phyloP scores from a whole-genome alignment of 768 basidiomycete genomes.

The Cystofilobasidium bisporidii region DNA sequence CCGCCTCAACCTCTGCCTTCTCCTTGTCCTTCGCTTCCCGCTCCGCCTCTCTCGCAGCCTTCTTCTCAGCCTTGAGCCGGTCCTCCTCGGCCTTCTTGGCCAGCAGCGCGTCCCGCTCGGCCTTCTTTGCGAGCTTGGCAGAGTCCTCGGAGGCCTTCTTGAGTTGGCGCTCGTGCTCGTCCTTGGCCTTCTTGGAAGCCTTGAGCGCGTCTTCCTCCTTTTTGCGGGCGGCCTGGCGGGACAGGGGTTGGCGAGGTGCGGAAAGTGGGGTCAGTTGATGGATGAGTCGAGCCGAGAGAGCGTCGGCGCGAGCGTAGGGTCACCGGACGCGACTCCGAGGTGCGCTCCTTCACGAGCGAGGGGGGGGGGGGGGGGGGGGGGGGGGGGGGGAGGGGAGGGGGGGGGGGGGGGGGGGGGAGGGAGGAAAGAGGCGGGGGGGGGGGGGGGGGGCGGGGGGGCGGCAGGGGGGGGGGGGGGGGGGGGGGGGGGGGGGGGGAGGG shows the following conservation, averaged over 20 bases:
- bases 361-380: no score
- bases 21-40: neutral
- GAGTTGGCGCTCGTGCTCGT: neutral
- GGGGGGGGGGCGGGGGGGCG: no score
- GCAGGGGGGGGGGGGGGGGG: no score
- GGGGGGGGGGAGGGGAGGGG: no score
- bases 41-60: neutral
- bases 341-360: no score
- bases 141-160: constrained; percentile 6
- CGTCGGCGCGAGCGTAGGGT: no score
- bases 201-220: neutral
- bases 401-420: no score
- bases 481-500: no score
- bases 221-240: neutral
- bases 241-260: no score
- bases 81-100: constrained; percentile 8
- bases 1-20: constrained; percentile 3
- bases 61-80: neutral
- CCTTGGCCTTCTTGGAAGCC: constrained; percentile 7
- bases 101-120: neutral
- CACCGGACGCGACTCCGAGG: no score
- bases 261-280: neutral
- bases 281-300: no score
- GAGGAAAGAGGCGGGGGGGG: no score
- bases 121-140: neutral